phyloP scores from a whole-genome alignment of 78 protist species.

The Guillardia theta region DNA sequence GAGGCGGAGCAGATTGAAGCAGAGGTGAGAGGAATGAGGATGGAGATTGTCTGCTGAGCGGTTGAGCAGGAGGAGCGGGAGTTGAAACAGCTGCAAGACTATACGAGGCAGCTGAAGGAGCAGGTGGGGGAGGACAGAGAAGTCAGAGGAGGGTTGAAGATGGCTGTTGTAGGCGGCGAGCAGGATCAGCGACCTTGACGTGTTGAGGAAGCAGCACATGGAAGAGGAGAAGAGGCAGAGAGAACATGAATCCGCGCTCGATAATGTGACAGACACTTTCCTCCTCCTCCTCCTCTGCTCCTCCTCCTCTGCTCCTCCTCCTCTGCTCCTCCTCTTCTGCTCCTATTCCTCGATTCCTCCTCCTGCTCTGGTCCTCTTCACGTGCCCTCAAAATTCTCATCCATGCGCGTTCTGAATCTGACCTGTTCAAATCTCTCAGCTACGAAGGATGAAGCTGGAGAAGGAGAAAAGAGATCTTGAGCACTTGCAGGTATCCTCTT shows the following conservation, averaged over 20 bases:
- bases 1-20: neutral
- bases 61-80: neutral
- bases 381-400: neutral
- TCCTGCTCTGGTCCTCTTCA: neutral
- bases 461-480: neutral
- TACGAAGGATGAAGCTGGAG: neutral
- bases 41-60: neutral
- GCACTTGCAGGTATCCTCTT: neutral
- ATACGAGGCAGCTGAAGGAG: constrained; percentile 1
- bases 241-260: neutral
- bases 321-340: neutral
- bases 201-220: neutral
- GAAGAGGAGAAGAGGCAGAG: constrained; percentile 39
- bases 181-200: too few relatives aligned
- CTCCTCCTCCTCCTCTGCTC: neutral
- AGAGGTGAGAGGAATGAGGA: neutral
- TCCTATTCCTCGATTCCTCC: neutral
- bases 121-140: too few relatives aligned
- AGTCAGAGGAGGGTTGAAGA: too few relatives aligned
- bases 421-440: neutral
- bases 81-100: neutral
- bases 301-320: neutral
- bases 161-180: too few relatives aligned
- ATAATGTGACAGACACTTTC: neutral
- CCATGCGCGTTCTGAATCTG: neutral